Base-by-base conservation (phyloP, 352 stramenopile species). In the Ophiocytium majus region DNA sequence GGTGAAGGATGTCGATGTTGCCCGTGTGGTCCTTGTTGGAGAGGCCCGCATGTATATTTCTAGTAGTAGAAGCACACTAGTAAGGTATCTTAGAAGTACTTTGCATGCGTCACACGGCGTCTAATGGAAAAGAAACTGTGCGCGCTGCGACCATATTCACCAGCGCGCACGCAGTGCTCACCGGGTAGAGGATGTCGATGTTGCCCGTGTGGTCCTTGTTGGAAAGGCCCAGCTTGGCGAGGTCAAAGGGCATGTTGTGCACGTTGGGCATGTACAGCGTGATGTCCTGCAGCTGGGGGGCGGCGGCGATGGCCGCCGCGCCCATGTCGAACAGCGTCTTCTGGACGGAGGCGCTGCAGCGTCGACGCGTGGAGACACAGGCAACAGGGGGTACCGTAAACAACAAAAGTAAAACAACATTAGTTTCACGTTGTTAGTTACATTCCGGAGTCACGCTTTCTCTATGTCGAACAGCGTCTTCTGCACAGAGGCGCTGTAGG, bases 241-340 rank as follows among this genome's bases (percentile, higher is more conserved):
- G 88, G 79, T 96, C 92, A 35, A 96, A 93, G 23, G 93, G 93
- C 37, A 95, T 89, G 89, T 96, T 95, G 91, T 96, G 93, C 82
- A 96, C 93, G 89, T 96, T 96, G 35, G 93, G 92, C 83, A 90
- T 86, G 76, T 84, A 88, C 17, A 90, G 66, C 0, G 64, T 86
- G 31, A 89, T 83, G 31, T 86, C 80, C 35, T 87, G 91, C 37
- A 96, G 92, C 64, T 90, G 90, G 43, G 91, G 86, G 76, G 91
- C 92, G 78, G 90, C 89, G 66, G 93, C 89, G 75, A 95, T 88
- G 83, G 95, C 92, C 14, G 91, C 92, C 74, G 93, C 90, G 74
- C 92, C 93, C 93, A 96, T 96, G 87, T 95, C 91, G 88, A 93
- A 95, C 34, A 95, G 89, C 79, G 92, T 95, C 79, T 89, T 91